Conservation (phyloP, 2,329 filamentous ascomycete genomes). For the Fusarium lyarnte region DNA sequence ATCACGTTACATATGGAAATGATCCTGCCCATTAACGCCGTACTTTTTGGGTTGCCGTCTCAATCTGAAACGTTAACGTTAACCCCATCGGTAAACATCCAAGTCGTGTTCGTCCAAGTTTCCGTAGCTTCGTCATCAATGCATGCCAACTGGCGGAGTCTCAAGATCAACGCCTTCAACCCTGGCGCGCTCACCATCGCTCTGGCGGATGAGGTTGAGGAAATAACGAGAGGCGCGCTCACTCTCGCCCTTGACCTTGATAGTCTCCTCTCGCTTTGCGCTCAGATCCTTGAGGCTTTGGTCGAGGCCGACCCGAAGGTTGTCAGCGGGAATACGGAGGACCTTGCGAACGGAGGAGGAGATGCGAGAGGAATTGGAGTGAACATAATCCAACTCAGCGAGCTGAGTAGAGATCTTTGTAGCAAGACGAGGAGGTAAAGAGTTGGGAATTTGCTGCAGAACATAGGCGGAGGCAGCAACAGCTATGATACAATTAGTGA, state of each 20-base stretch:
- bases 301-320: constrained; percentile 83
- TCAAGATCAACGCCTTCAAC: constrained; percentile 66
- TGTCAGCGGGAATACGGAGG: constrained; percentile 86
- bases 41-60: constrained; percentile 22
- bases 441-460: constrained; percentile 86
- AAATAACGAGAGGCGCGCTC: constrained; percentile 93
- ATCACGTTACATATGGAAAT: constrained; percentile 24
- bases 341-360: constrained; percentile 87
- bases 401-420: constrained; percentile 86
- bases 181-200: constrained; percentile 59
- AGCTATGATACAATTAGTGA: constrained; percentile 58
- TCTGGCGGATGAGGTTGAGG: constrained; percentile 78
- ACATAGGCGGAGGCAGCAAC: constrained; percentile 81
- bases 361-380: constrained; percentile 86
- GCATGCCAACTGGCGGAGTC: constrained; percentile 55
- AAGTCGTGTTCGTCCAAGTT: constrained; percentile 14
- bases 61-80: constrained; percentile 4
- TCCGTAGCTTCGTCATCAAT: constrained; percentile 37
- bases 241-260: constrained; percentile 83
- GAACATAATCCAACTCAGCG: constrained; percentile 87
- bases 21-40: constrained; percentile 29
- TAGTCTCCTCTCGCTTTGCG: constrained; percentile 80
- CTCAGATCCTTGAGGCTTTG: constrained; percentile 86
- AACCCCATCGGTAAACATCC: not conserved
- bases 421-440: constrained; percentile 85